Percentiles rank a stretch among this genome's conserved stretches.
Conservation (phyloP, 257 asterid species). For the Gentiana macrophylla region DNA sequence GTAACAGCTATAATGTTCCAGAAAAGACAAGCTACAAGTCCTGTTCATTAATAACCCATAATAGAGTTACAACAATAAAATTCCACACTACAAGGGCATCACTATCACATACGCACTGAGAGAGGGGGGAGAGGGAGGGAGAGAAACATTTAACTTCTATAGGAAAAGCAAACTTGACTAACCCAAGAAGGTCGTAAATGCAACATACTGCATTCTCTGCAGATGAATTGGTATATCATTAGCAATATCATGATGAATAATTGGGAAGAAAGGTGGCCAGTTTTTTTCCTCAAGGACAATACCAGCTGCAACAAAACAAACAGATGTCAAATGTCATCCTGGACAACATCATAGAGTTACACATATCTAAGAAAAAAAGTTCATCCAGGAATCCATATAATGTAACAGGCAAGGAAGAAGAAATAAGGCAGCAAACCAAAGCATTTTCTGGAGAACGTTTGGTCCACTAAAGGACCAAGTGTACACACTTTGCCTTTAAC, state of each 20-base stretch:
- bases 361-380: too few relatives aligned
- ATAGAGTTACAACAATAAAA: not conserved
- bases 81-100: not conserved
- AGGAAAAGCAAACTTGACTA: constrained; percentile 18
- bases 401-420: too few relatives aligned
- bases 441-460: too few relatives aligned
- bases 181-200: constrained; percentile 88
- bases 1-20: constrained; percentile 87
- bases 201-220: constrained; percentile 87
- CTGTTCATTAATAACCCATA: constrained; percentile 34
- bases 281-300: constrained; percentile 66
- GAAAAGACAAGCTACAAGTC: constrained; percentile 53
- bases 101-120: not conserved
- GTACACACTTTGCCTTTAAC: too few relatives aligned
- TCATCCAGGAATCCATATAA: too few relatives aligned
- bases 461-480: too few relatives aligned
- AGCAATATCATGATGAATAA: constrained; percentile 86
- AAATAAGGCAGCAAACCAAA: too few relatives aligned
- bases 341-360: too few relatives aligned
- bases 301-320: constrained; percentile 47
- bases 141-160: not conserved
- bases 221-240: constrained; percentile 93
- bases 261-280: constrained; percentile 97
- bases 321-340: constrained; percentile 3
- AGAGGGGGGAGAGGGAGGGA: not conserved